A percentile compares a stretch with the other conserved stretches of the same genome.
Evolutionary conservation across 257 asterid genomes (phyloP).

Genomic region (Jaltomata sinuosa): DNA sequence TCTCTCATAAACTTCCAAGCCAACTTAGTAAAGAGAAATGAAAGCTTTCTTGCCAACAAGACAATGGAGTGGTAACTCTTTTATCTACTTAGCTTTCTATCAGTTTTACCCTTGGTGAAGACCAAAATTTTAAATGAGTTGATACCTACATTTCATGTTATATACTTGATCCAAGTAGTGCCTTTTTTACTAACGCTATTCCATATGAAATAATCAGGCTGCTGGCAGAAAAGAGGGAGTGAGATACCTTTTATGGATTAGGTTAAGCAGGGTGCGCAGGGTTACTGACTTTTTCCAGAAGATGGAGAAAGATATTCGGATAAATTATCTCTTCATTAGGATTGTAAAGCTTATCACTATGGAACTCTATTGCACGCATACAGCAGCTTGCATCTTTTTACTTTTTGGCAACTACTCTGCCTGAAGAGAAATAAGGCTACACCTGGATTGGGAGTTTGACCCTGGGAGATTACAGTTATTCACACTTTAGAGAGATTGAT

Average conservation of each 20-base stretch:
- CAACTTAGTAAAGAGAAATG: not conserved
- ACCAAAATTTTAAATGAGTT: not conserved
- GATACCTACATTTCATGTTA: not conserved
- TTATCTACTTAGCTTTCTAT: not conserved
- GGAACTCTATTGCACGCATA: constrained; percentile 87
- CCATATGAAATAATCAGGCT: constrained; percentile 26
- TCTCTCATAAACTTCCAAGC: not conserved
- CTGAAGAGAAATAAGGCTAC: constrained; percentile 72
- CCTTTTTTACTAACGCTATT: not conserved
- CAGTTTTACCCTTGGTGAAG: not conserved
- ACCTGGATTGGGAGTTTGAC: constrained; percentile 96
- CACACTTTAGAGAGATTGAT: constrained; percentile 70
- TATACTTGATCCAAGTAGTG: not conserved
- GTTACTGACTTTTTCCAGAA: constrained; percentile 43
- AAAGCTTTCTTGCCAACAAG: not conserved
- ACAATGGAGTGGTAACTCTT: not conserved
- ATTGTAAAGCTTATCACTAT: constrained; percentile 67
- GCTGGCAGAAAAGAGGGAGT: constrained; percentile 61
- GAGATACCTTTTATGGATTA: constrained; percentile 76
- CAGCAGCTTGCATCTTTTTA: constrained; percentile 98
- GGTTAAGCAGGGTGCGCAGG: constrained; percentile 73
- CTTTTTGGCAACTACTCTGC: constrained; percentile 80
- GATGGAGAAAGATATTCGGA: constrained; percentile 84
- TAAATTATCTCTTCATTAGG: constrained; percentile 74
- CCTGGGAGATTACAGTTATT: constrained; percentile 69